Evolutionary conservation across 805 yeast genomes (phyloP).

Genomic region (Citeromyces matritensis): DNA sequence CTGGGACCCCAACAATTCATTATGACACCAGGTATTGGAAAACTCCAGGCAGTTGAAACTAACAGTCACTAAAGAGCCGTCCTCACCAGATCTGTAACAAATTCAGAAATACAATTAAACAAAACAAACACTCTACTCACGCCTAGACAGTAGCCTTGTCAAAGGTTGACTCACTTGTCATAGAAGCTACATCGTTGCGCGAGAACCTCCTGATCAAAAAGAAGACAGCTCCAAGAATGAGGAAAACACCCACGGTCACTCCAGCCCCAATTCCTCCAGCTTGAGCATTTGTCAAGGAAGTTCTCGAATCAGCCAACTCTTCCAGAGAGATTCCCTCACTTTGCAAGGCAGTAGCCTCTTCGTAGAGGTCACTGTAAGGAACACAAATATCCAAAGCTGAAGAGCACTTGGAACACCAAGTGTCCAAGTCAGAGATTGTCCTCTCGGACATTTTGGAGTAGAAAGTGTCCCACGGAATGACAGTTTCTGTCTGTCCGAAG

Average conservation of each 20-base stretch:
- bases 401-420: conserved; percentile 27
- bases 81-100: too few species aligned
- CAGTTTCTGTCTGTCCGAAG: conserved; percentile 15
- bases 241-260: conserved; percentile 22
- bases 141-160: too few species aligned
- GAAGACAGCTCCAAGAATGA: conserved; percentile 14
- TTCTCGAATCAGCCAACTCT: conserved; percentile 4
- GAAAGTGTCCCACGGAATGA: conserved; percentile 22
- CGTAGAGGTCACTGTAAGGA: conserved; percentile 15
- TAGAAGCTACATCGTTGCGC: too few species aligned
- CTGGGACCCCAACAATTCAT: too few species aligned
- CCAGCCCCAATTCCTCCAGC: conserved; percentile 42
- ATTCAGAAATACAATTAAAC: too few species aligned
- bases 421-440: conserved; percentile 11
- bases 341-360: conserved; percentile 12
- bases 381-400: conserved; percentile 17
- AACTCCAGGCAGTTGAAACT: too few species aligned
- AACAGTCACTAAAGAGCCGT: too few species aligned
- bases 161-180: too few species aligned
- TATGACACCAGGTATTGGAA: too few species aligned
- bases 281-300: conserved; percentile 17
- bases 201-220: neutral
- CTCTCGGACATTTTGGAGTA: conserved; percentile 10
- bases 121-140: too few species aligned
- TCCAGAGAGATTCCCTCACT: conserved; percentile 15